Evolutionary conservation across 1,284 basidiomycete species (phyloP), one percentile per base, ranked within the genome.

Genomic region (Neotropicomus parvogracilis): DNA sequence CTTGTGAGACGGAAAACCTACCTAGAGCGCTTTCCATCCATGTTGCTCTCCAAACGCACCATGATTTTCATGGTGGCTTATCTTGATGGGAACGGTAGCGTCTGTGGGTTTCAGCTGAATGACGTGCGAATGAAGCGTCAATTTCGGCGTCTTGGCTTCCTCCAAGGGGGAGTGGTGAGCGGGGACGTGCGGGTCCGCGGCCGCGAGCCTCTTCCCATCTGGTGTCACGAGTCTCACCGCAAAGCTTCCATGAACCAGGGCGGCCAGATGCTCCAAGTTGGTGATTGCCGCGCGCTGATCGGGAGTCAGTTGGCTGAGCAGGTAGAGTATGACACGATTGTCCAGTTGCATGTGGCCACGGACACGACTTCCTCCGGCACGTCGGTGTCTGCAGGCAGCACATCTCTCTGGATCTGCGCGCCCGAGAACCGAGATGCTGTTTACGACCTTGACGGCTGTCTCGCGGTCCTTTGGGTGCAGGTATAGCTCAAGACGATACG

Each of bases 401-500:
- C 55, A 57, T 2, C 42, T 40, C 0, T 46, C 36, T 0, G 53
- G 45, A 4, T 48, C 26, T 1, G 43, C 40, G 2, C 58, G 58
- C 10, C 38, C 48, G 4, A 57, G 44, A 1, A 57, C 56, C 0
- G 56, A 58, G 16, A 46, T 42, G 20, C 33, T 58, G 44, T 59
- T 56, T 4, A 57, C 39, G 9, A 60, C 43, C 2, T 38, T 31
- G 3, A 9, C 20, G 11, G 17, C 19, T 1, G 17, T 16, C 21
- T 37, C 7, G 6, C 29, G 24, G 9, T 41, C 10, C 29, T 40
- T 54, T 7, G 49, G 44, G 17, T 17, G 33, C 0, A 60, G 4
- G 33, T 46, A 56, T 3, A 57, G 52, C n/a, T 57, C 58, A 20
- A 57, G 58, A 34, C 56, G 48, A 11, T 57, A 42, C 26, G 56